Evolutionary conservation across 805 yeast species (phyloP), one percentile per base, ranked within the genome.

Genomic region (Tetrapisispora nanseiensis): DNA sequence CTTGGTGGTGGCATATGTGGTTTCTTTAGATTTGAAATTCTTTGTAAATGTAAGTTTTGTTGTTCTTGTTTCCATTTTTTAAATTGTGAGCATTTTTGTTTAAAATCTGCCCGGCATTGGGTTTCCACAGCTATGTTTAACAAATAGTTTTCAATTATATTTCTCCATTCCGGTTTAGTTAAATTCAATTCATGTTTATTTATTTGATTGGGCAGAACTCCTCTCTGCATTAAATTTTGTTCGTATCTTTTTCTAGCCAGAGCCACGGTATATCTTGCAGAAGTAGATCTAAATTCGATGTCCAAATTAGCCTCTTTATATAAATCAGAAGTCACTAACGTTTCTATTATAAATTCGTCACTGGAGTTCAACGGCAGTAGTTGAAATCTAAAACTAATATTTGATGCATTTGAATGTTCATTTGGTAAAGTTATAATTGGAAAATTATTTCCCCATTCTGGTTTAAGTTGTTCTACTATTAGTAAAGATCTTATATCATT

Each of bases 91-190:
- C 82, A 72, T 33, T 66, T 65, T 39, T 64, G 64, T 51, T 76
- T 76, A 55, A 77, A 82, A 52, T 82, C 86, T 28, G 66, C 63
- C 18, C 86, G 69, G 51, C 86, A 79, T 56, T 82, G 86, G 13
- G 80, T 76, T 51, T 80, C 86, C 37, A 81, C 81, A 4, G 77
- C 84, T 24, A 80, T 64, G 53, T 77, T 78, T 29, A 80, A 59
- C 29, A 79, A 51, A 52, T 74, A 82, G 59, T 80, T 82, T 49
- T 82, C 90, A 45, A 82, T 78, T 22, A 82, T 72, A 52, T 80
- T 78, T 50, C 89, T 66, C 86, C 87, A 81, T 56, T 82, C 84
- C 21, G 76, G 74, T 47, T 72, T 68, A 6, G 73, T 63, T n/a
- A 74, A 54, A 16, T 54, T 51, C 62, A 67, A 53, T 15, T 51